Evolutionary conservation across 1,284 basidiomycete species (phyloP), one percentile per base, ranked within the genome.

Genomic region (Ganoderma meredithae): DNA sequence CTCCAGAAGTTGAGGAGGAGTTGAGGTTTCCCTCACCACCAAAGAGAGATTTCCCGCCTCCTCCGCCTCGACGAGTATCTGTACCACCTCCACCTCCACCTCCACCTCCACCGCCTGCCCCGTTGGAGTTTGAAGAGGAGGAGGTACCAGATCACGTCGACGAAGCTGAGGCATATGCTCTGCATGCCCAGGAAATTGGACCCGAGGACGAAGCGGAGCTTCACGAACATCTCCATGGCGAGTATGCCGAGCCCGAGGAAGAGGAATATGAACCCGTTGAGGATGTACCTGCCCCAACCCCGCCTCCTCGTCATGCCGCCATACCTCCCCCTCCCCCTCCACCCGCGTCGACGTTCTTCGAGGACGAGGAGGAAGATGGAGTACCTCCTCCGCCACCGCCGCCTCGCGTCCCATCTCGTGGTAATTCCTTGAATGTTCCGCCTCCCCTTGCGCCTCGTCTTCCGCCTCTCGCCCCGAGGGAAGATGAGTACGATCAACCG

Each of bases 51-150:
- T 72, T 69, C 41, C 59, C 62, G 17, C 68, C 72, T 25, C 75
- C 75, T 1, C 75, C 74, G 22, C 62, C 71, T 12, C 66, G 73
- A 39, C 58, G 58, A n/a, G 39, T 41, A n/a, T 64, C 60, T 22
- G 64, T 60, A 15, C 68, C 71, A 2, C 66, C 69, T 13, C 71
- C 72, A 7, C 73, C 71, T 1, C 68, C 71, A 2, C 66, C 69
- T 13, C 71, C 72, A 7, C 73, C 71, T 1, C 63, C 64, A 12
- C 64, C 60, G 7, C 65, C 62, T 10, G 40, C 55, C 1, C 58
- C 41, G 2, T 39, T 41, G 13, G 58, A 60, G 13, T 43, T 62
- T 27, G 64, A 69, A 27, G 65, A 65, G 25, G 44, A 67, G 22
- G 63, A 55, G 25, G 62, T 70, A n/a, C 44, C 43, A 9, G 69